A percentile compares a stretch with the other conserved stretches of the same genome.
Conservation (phyloP, 345 rosid species). For the Eucalyptus albens region DNA sequence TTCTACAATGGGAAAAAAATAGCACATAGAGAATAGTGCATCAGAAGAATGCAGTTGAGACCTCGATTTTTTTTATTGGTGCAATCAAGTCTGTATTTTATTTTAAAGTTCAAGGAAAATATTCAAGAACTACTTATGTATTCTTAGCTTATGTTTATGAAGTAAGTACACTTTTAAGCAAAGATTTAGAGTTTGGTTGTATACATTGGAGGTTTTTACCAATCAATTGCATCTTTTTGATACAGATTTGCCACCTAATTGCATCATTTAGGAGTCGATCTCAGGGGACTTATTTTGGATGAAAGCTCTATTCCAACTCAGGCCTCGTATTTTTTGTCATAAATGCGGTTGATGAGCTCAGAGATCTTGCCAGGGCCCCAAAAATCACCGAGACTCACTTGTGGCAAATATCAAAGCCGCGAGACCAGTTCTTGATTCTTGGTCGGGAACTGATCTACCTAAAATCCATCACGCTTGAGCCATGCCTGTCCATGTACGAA, state of each 20-base stretch:
- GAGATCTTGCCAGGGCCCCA: background rate
- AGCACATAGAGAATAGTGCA: rapidly evolving
- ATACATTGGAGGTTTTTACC: background rate
- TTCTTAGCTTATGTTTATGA: background rate
- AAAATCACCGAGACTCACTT: background rate
- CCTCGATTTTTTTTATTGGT: background rate
- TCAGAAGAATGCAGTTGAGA: background rate
- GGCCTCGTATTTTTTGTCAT: background rate
- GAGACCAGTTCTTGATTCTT: background rate
- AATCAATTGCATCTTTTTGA: background rate
- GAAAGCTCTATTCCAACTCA: background rate
- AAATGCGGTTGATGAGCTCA: background rate
- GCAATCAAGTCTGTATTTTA: background rate
- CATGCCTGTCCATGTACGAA: background rate
- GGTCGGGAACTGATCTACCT: background rate
- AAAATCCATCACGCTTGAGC: background rate
- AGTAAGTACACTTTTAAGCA: background rate
- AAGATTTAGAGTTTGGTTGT: background rate
- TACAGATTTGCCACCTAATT: background rate
- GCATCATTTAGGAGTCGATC: background rate
- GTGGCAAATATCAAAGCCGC: background rate
- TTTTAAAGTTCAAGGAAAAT: too few species aligned
- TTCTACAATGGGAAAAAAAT: too few species aligned
- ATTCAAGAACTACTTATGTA: background rate
- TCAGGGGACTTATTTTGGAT: background rate